Evolutionary conservation across 805 yeast species (phyloP).

Genomic region (Candida yuanshanica): DNA sequence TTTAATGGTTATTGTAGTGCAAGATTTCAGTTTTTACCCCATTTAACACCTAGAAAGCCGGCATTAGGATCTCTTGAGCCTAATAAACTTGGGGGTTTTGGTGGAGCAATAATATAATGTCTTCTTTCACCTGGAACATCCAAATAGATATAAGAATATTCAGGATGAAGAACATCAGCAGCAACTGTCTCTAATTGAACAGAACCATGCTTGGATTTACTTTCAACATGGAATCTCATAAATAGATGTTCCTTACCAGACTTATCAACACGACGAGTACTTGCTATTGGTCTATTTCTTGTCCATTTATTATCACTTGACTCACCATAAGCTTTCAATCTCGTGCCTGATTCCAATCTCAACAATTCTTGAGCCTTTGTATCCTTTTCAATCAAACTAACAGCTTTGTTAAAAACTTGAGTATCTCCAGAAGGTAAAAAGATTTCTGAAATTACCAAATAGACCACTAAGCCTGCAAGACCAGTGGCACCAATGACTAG

Average conservation of each 20-base stretch:
- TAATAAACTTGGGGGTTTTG: conserved; percentile 35
- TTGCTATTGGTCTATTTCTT: conserved; percentile 77
- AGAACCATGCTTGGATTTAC: conserved; percentile 56
- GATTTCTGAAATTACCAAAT: conserved; percentile 71
- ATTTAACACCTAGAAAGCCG: conserved; percentile 75
- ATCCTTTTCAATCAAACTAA: conserved; percentile 67
- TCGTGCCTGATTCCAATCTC: conserved; percentile 39
- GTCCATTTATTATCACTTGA: conserved; percentile 70
- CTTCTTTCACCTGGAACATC: conserved; percentile 71
- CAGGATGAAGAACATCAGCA: conserved; percentile 54
- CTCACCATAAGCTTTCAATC: conserved; percentile 83
- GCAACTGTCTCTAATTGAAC: conserved; percentile 81
- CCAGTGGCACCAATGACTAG: conserved; percentile 67
- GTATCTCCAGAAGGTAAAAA: conserved; percentile 91
- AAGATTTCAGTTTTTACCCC: conserved; percentile 64
- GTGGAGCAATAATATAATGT: conserved; percentile 65
- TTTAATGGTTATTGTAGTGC: background rate
- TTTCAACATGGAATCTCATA: conserved; percentile 84
- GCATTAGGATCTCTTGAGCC: conserved; percentile 31
- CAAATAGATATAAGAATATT: conserved; percentile 64
- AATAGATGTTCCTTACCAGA: conserved; percentile 76
- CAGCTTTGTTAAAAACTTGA: conserved; percentile 82
- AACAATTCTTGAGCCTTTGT: conserved; percentile 51
- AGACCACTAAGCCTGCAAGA: conserved; percentile 61
- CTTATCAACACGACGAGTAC: conserved; percentile 58